Conservation (phyloP, 306 rosid species). For the Trichosanthes truncata region DNA sequence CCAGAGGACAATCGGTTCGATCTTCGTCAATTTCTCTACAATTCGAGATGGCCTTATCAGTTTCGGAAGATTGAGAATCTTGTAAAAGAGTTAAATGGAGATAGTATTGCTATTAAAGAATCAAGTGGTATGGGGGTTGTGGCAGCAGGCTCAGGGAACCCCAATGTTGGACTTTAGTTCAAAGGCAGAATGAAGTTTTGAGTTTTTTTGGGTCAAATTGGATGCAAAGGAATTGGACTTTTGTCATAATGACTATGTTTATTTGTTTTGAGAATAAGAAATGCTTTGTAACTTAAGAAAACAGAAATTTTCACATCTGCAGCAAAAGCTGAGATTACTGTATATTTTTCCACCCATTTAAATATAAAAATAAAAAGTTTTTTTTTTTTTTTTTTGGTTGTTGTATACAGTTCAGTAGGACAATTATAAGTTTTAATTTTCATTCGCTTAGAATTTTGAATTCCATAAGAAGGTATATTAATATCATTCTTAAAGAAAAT, state of each 20-base stretch:
- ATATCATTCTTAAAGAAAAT: not conserved
- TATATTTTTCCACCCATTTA: not conserved
- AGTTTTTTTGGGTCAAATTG: not conserved
- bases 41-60: conserved; percentile 88
- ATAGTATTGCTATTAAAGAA: conserved; percentile 30
- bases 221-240: not conserved
- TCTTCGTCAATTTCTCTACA: conserved; percentile 83
- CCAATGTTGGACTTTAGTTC: conserved; percentile 54
- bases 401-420: not conserved
- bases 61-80: conserved; percentile 80
- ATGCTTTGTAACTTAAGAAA: not conserved
- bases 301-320: not conserved
- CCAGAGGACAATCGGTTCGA: conserved; percentile 91
- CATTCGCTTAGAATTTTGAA: not conserved
- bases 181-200: not conserved
- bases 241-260: not conserved
- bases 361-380: not conserved
- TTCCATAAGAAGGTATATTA: not conserved
- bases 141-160: conserved; percentile 93
- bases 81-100: conserved; percentile 43
- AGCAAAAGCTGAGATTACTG: not conserved
- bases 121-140: conserved; percentile 81
- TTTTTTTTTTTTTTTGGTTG: not conserved
- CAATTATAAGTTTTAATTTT: not conserved
- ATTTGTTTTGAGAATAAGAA: not conserved